Evolutionary conservation across 1,284 basidiomycete species (phyloP).

Genomic region (Cutaneotrichosporon sp.): DNA sequence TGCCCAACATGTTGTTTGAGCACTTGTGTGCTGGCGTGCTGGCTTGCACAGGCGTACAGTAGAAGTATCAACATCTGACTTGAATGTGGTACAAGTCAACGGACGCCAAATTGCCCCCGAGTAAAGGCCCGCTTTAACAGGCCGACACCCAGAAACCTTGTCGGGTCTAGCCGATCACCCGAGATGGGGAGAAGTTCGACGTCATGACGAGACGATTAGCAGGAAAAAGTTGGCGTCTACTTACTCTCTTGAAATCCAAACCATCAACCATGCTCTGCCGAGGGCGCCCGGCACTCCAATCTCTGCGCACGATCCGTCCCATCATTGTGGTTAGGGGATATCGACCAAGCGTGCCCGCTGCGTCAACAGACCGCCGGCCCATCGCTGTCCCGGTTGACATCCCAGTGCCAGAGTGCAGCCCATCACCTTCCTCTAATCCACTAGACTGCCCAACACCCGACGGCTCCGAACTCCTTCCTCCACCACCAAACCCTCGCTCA

Average conservation of each 20-base stretch:
- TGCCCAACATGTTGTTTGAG: no score
- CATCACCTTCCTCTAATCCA: neutral
- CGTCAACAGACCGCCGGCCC: neutral
- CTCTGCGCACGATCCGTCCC: neutral
- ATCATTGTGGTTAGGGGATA: neutral
- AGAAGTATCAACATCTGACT: no score
- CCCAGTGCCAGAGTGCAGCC: neutral
- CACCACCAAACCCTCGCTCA: constrained; percentile 23
- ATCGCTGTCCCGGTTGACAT: neutral
- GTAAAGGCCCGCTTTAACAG: no score
- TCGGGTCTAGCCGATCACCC: no score
- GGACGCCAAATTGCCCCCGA: no score
- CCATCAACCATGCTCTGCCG: neutral
- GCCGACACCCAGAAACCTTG: no score
- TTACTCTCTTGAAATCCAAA: neutral
- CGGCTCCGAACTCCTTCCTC: neutral
- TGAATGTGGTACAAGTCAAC: no score
- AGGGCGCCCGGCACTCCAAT: neutral
- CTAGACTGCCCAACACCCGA: neutral
- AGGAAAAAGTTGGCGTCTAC: neutral
- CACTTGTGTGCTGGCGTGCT: no score
- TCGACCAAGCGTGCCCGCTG: neutral
- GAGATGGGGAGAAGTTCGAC: no score
- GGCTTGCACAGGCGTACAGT: no score
- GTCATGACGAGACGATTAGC: no score